Base-by-base conservation (phyloP, 2,329 filamentous ascomycete genomes). In the Colletotrichum caudatum region DNA sequence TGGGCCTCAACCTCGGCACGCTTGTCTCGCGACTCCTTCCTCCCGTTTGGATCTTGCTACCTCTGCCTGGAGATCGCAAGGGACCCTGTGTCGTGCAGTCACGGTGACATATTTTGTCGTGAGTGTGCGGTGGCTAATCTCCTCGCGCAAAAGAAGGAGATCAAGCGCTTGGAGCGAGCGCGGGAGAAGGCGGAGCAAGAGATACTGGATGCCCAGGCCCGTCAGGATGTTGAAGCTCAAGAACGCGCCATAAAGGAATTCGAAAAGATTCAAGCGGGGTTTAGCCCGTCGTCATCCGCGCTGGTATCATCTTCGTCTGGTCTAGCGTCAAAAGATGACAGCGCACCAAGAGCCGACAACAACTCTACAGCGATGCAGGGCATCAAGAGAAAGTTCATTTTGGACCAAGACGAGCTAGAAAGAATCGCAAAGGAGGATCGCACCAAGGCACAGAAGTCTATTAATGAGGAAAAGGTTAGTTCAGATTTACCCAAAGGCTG, bases 121-220 rank as follows among this genome's bases (percentile, higher is more conserved):
- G 96, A 98, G 84, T 99, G 95, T 83, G 95, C 94, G 11, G 89
- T 98, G 64, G 91, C 86, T 75, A 97, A 98, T 77, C 90, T 99
- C n/a, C 86, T 98, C 1, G 89, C 94, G 1, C 95, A 99, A 81
- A 92, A 94, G 76, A 93, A 95, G 82, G 96, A 98, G 79, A 95
- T 97, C 74, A 96, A 94, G 80, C 89, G 96, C 0, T 79, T 93
- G 2, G 93, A 94, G 72, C 92, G 89, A 75, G 86, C 88, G 29
- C 85, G 88, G 26, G 90, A 91, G 74, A 84, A 87, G 39, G 88
- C 89, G 37, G 84, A 87, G 73, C 86, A 88, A 66, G 92, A 94
- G 35, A 84, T 86, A 8, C 85, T 86, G 5, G 91, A 93, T 72
- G 86, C 88, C 4, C 85, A 86, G 65, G 85, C 85, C 6, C 83